Evolutionary conservation across 805 yeast species (phyloP), one percentile per base, ranked within the genome.

Genomic region (Hanseniaspora occidentalis): DNA sequence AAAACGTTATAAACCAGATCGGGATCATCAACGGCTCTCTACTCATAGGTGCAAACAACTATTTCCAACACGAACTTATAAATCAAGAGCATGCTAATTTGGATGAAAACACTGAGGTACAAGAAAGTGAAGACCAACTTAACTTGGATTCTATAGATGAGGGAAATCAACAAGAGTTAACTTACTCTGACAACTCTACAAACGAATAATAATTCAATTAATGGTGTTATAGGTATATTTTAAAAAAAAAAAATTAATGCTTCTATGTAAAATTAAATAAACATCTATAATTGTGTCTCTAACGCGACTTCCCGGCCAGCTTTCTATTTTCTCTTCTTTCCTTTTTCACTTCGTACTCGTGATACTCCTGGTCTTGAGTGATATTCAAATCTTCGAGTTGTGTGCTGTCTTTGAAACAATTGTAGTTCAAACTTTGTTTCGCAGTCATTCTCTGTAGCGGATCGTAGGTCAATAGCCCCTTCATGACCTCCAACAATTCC

Each of bases 291-390:
- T 27, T 26, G 31, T 23, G 10, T 23, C 7, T 23, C 7, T 10
- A 14, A 23, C 27, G 26, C 14, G 19, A 18, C 20, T 29, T 22
- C 20, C 13, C 19, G 26, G 39, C 29, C 39, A 44, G 21, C 37
- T 49, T 45, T 31, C 44, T 50, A 26, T 44, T 39, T 31, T 47
- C 49, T 40, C 46, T 52, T 38, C 45, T 41, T 37, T 48, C 51
- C 33, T 44, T 49, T 19, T 89, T 86, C 2, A 95, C 92, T 53
- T 89, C 98, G 58, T 81, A 89, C 55, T 89, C 98, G 56, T 89
- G 98, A 92, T 96, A 89, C 58, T 94, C 97, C 3, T 92, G 94
- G 41, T 67, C 65, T 22, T 67, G 66, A 22, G 67, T 63, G 47
- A 80, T 65, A 40, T 77, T 68, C 9, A 62, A 57, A 9, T 20